These are phyloP conservation scores for Cladosporium sp. DNA, from an alignment of 2,329 filamentous ascomycete genomes.

Conservation along the genomic window DNA sequence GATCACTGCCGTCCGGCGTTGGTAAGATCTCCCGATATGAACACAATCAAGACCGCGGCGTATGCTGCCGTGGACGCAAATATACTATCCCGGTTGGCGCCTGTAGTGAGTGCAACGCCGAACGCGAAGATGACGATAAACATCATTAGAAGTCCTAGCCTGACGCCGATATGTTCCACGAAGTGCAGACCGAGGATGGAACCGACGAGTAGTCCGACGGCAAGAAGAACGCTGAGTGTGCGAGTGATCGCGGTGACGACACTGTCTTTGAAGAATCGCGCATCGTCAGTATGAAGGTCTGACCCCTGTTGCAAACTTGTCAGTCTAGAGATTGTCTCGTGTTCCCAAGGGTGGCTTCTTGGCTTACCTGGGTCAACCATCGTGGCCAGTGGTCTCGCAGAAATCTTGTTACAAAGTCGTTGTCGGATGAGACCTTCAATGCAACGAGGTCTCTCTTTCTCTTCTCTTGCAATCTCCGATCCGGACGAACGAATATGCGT, in stretches of 20 bases:
- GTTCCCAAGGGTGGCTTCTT: neutral
- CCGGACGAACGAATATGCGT: no score
- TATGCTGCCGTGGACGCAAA: constrained; percentile 18
- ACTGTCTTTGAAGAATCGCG: neutral
- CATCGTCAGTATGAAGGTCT: no score
- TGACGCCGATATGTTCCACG: neutral
- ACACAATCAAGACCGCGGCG: constrained; percentile 15
- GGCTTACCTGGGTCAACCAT: neutral
- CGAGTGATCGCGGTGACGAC: neutral
- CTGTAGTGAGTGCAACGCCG: constrained; percentile 7
- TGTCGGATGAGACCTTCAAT: neutral
- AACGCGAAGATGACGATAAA: constrained; percentile 16
- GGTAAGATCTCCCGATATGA: constrained; percentile 7
- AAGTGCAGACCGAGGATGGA: constrained; percentile 15
- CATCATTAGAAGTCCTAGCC: constrained; percentile 8
- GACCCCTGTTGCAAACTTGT: no score
- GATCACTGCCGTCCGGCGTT: neutral
- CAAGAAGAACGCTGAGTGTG: constrained; percentile 10
- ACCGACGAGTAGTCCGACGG: constrained; percentile 6
- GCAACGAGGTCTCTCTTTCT: constrained; percentile 3
- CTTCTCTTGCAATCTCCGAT: no score
- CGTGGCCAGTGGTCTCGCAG: constrained; percentile 13
- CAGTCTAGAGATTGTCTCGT: no score
- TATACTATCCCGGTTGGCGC: constrained; percentile 14
- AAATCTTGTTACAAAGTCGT: constrained; percentile 1